phyloP scores from a whole-genome alignment of 768 basidiomycete species.

The Lactifluus subvellereus region DNA sequence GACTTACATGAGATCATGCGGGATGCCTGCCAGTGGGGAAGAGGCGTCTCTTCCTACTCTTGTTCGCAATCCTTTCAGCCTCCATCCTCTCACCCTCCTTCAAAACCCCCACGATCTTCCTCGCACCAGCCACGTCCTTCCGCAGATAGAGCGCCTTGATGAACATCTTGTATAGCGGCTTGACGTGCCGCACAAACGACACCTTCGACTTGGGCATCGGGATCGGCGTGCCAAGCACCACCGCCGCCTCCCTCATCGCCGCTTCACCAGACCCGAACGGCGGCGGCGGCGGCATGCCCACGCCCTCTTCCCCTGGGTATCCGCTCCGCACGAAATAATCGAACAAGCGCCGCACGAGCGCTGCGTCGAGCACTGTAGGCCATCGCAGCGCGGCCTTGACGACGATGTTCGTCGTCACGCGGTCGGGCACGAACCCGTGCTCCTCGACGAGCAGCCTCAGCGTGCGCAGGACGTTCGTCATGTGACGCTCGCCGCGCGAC shows the following conservation, averaged over 20 bases:
- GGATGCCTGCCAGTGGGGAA: no score
- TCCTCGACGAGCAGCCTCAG: constrained; percentile 40
- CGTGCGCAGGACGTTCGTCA: constrained; percentile 38
- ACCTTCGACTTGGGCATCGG: constrained; percentile 4
- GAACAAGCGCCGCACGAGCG: constrained; percentile 50
- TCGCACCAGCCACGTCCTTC: constrained; percentile 20
- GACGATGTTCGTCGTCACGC: constrained; percentile 65
- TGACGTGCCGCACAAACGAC: constrained; percentile 21
- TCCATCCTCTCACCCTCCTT: constrained; percentile 18
- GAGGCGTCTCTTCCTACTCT: not conserved
- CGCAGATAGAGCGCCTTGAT: constrained; percentile 22
- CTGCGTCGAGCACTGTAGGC: constrained; percentile 38
- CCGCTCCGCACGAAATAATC: constrained; percentile 57
- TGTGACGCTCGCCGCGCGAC: constrained; percentile 38
- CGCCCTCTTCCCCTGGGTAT: constrained; percentile 37
- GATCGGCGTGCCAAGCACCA: constrained; percentile 11
- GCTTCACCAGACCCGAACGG: constrained; percentile 15
- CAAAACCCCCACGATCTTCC: constrained; percentile 19
- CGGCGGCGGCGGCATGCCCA: not conserved
- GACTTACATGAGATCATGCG: not conserved
- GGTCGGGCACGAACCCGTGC: constrained; percentile 54
- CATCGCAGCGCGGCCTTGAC: constrained; percentile 55
- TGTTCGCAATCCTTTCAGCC: constrained; percentile 5
- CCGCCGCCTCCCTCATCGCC: constrained; percentile 5
- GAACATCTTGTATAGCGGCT: constrained; percentile 23